Evolutionary conservation across 371 early-diverging fungal genomes (phyloP).

Genomic region (Apophysomyces variabilis): DNA sequence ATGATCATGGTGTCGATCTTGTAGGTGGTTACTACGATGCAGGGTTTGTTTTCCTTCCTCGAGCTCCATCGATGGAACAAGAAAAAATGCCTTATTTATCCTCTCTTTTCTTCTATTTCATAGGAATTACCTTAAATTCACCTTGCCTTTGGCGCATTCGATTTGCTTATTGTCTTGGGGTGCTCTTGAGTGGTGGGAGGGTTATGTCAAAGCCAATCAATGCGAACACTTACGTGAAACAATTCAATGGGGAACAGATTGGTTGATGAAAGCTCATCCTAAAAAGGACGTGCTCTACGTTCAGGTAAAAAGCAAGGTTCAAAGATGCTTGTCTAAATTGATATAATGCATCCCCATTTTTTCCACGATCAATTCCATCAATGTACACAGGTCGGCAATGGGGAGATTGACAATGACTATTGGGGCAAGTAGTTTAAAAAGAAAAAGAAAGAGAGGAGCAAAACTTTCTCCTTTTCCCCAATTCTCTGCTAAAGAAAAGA

Average conservation of each 20-base stretch:
- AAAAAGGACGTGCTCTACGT: conserved; percentile 48
- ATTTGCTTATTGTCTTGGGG: conserved; percentile 56
- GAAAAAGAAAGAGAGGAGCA: neutral
- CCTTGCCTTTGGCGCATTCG: conserved; percentile 54
- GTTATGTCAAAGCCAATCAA: conserved; percentile 53
- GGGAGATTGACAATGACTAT: conserved; percentile 36
- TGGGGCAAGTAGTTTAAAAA: conserved; percentile 24
- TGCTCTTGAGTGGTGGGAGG: conserved; percentile 57
- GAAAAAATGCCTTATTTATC: no score
- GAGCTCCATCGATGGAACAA: no score
- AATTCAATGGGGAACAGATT: conserved; percentile 68
- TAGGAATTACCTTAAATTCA: conserved; percentile 61
- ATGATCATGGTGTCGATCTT: conserved; percentile 47
- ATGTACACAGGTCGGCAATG: conserved; percentile 26
- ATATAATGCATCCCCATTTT: neutral
- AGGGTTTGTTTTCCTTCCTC: conserved; percentile 19
- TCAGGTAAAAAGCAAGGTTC: conserved; percentile 20
- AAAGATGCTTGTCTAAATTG: no score
- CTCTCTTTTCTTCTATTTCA: conserved; percentile 1
- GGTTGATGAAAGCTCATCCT: conserved; percentile 66
- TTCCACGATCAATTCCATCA: no score
- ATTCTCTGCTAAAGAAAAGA: no score
- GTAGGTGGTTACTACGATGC: conserved; percentile 53
- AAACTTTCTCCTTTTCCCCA: neutral
- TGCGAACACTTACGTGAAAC: conserved; percentile 44